Evolutionary conservation across 768 basidiomycete genomes (phyloP).

Genomic region (Naematelia encephala): DNA sequence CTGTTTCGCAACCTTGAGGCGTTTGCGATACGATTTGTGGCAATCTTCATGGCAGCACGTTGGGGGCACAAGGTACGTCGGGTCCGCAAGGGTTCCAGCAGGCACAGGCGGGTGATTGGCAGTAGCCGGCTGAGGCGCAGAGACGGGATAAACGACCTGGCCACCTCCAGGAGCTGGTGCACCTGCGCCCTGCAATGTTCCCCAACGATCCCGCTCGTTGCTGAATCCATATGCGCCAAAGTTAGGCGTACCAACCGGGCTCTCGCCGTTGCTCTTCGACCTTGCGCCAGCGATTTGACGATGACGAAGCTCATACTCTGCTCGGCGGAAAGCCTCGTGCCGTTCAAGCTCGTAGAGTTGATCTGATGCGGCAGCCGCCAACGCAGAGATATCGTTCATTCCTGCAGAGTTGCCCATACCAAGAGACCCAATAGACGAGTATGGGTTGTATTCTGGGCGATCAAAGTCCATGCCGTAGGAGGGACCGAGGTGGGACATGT

Average conservation of each 20-base stretch:
- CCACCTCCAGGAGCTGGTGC: conserved; percentile 32
- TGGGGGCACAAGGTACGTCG: conserved; percentile 52
- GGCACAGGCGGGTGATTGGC: conserved; percentile 48
- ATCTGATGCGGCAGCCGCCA: conserved; percentile 68
- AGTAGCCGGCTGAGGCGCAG: conserved; percentile 47
- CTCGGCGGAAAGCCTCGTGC: conserved; percentile 74
- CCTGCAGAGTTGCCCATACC: conserved; percentile 39
- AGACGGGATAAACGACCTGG: conserved; percentile 48
- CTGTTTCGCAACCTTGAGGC: conserved; percentile 51
- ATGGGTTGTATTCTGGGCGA: conserved; percentile 32
- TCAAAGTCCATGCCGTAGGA: conserved; percentile 47
- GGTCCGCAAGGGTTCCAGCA: conserved; percentile 50
- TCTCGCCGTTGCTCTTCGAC: conserved; percentile 36
- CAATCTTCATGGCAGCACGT: conserved; percentile 55
- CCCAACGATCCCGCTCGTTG: conserved; percentile 41
- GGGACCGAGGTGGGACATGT: conserved; percentile 37
- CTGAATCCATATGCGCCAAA: conserved; percentile 34
- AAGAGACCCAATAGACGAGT: conserved; percentile 28
- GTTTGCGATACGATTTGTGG: conserved; percentile 54
- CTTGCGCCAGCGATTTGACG: conserved; percentile 56
- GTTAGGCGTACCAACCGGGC: conserved; percentile 41
- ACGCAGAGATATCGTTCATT: conserved; percentile 51
- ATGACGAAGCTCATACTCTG: conserved; percentile 78
- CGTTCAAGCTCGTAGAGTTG: conserved; percentile 86
- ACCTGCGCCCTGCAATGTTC: conserved; percentile 15